Conservation (phyloP, 208 protist species). For the Vickermania spadyakhi region DNA sequence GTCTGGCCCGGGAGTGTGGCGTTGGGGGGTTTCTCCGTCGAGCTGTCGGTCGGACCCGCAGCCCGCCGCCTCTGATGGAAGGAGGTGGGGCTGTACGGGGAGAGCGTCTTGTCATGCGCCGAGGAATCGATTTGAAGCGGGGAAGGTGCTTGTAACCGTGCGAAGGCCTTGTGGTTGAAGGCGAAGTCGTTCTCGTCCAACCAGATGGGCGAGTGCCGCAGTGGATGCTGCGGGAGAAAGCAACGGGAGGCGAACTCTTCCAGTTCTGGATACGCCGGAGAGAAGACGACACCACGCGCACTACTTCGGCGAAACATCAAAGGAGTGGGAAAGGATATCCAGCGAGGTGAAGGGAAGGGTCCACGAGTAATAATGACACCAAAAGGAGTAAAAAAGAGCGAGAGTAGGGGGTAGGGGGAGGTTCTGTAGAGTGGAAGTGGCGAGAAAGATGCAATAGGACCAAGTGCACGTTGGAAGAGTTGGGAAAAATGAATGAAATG, state of each 20-base stretch:
- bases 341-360: background rate
- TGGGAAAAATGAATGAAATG: too few species aligned
- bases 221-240: slow-evolving; percentile 39
- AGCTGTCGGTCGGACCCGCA: background rate
- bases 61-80: background rate
- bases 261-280: slow-evolving; percentile 41
- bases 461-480: too few species aligned
- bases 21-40: background rate
- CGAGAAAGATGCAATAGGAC: too few species aligned
- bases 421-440: too few species aligned
- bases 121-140: slow-evolving; percentile 26
- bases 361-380: slow-evolving; percentile 5
- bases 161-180: background rate
- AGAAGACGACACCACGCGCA: slow-evolving; percentile 41
- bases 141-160: background rate
- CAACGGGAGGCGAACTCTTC: slow-evolving; percentile 32
- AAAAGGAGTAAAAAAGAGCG: background rate
- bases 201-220: slow-evolving; percentile 46
- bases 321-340: too few species aligned
- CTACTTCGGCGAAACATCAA: slow-evolving; percentile 21
- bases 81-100: slow-evolving; percentile 15
- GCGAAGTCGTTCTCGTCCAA: slow-evolving; percentile 51
- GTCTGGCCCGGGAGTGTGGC: background rate
- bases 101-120: slow-evolving; percentile 35
- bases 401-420: background rate